These are phyloP conservation scores for Aspergillus hortae DNA, from an alignment of 2,329 filamentous ascomycete genomes.

Conservation along the genomic window DNA sequence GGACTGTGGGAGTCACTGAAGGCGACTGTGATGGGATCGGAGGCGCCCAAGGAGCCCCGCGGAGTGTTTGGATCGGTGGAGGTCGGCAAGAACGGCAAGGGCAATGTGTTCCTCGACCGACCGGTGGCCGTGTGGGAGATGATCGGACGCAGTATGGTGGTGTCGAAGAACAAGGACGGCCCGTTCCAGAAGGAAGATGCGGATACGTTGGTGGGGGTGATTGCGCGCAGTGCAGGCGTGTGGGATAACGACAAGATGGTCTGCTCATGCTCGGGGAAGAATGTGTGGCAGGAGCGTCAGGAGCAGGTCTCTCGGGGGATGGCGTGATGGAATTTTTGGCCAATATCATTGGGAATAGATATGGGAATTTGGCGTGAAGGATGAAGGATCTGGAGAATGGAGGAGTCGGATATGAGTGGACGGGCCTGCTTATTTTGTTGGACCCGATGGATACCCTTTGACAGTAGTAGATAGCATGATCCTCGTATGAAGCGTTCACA, in stretches of 20 bases:
- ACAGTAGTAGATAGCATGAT: slow-evolving; percentile 1
- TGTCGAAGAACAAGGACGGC: slow-evolving; percentile 65
- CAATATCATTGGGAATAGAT: neutral
- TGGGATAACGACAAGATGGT: slow-evolving; percentile 99
- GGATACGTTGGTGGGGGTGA: slow-evolving; percentile 85
- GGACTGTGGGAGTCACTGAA: slow-evolving; percentile 68
- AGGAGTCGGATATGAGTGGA: neutral
- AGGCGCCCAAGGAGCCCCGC: slow-evolving; percentile 41
- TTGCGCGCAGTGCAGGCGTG: slow-evolving; percentile 92
- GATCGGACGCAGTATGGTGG: slow-evolving; percentile 87
- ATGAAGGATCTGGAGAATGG: neutral
- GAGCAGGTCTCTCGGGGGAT: slow-evolving; percentile 89
- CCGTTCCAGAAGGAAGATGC: slow-evolving; percentile 68
- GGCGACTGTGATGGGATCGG: slow-evolving; percentile 36
- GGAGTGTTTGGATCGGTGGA: slow-evolving; percentile 72
- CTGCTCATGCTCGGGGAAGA: slow-evolving; percentile 96
- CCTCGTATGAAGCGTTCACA: neutral
- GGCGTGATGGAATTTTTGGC: slow-evolving; percentile 54
- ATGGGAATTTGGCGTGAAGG: neutral
- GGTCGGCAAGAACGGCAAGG: slow-evolving; percentile 71
- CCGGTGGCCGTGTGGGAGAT: slow-evolving; percentile 91
- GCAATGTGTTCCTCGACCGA: slow-evolving; percentile 75
- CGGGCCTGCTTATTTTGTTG: neutral
- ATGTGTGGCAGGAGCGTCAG: slow-evolving; percentile 92
- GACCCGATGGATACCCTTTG: neutral